Evolutionary conservation across 257 asterid genomes (phyloP), one percentile per base, ranked within the genome.

Genomic region (Solanum sitiens): DNA sequence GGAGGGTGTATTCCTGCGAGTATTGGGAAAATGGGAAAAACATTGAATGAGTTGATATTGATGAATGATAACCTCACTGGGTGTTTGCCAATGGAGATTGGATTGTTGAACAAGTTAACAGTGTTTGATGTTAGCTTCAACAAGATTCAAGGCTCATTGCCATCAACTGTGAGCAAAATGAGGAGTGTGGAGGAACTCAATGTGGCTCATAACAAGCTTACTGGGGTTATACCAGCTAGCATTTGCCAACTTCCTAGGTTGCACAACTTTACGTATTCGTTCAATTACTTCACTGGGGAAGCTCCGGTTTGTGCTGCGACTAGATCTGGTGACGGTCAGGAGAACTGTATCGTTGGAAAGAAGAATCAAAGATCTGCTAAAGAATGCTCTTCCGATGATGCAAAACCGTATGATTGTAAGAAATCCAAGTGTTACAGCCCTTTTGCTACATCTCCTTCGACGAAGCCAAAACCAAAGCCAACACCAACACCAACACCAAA

Each of bases 81-180:
- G 6, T 95, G 98, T 61, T 70, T 95, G 83, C 96, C 98, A 0
- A 86, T 86, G 21, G 89, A 93, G 92, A 92, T 95, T 84, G 98
- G 98, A 20, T 61, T 76, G 92, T 67, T 95, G 89, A 89, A 86
- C 30, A 71, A 84, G 87, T 74, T 93, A 42, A 95, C 97, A 1
- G 98, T 95, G 77, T 91, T 95, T 27, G 98, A 95, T 44, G 92
- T 95, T 63, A 94, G 98, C 72, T 94, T 93, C 84, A 95, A 95
- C 50, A 67, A 84, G 21, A 86, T 95, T 25, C 96, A 91, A 88
- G 98, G 98, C 10, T 71, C 95, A 3, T 30, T 95, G 83, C 94
- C 97, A 9, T 63, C 85, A 7, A 87, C 87, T 32, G 87, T 95
- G 8, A 88, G 91, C 15, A 47, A 85, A 0, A 91, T 95, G 95